Evolutionary conservation across 2,329 filamentous ascomycete genomes (phyloP), one percentile per base, ranked within the genome.

Genomic region (Fusarium sp.): DNA sequence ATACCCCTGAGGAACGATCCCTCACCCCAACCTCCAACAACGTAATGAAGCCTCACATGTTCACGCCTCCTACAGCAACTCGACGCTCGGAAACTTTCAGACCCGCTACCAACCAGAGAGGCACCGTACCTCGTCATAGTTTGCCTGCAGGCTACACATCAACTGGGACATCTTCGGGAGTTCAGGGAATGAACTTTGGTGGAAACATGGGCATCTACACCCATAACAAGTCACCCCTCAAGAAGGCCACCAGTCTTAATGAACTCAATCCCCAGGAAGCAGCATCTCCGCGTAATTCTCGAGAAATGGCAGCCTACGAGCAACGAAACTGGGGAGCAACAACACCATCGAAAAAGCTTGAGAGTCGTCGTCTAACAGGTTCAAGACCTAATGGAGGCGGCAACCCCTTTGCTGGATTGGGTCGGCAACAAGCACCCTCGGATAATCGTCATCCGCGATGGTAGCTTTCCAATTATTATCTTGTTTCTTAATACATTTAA

Each of bases 191-290:
- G 9, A 80, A 77, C 66, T 85, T 84, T 79, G 94, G 94, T 21
- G 94, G 95, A 5, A 96, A 88, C 79, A 85, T 97, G 56, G 95
- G 95, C 19, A 88, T 97, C 2, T 95, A 91, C 81, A 92, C 88
- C 10, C 94, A 97, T 80, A 91, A 91, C 10, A 93, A 92, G 44
- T 97, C 94, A 16, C 96, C 96, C 1, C 82, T 98, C 18, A 92
- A 94, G 77, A 97, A 97, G 80, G 88, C 93, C 4, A 85, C 85
- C 19, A 90, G 90, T 86, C 76, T 94, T 84, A 82, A 89, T 82
- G 82, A 93, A 64, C 85, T 90, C 47, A 84, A 86, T 75, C 79
- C 75, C 19, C 82, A 78, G 15, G 82, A 82, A 30, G 78, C 80
- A 12, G 72, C 79, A 12, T 88, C 88, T 42, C 89, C 89, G 4